phyloP scores from a whole-genome alignment of 352 stramenopile species.

The Lagenidium sp. region DNA sequence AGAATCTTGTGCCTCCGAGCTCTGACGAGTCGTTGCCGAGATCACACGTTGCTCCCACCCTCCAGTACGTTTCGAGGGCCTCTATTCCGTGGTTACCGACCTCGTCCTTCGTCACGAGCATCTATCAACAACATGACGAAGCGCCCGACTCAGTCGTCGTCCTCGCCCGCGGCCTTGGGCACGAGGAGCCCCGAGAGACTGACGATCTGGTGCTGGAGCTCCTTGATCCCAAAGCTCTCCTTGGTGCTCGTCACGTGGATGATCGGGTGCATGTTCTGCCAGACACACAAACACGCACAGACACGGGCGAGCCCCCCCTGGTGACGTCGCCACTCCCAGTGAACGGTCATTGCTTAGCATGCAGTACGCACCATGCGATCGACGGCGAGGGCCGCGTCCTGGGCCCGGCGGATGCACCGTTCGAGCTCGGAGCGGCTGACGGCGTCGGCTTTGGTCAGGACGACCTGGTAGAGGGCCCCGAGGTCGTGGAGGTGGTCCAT shows the following conservation, averaged over 20 bases:
- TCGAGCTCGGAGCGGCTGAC: slow-evolving; percentile 32
- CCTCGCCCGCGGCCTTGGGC: no score
- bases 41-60: no score
- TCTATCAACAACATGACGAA: no score
- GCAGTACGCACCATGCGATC: slow-evolving; percentile 35
- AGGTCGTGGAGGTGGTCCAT: slow-evolving; percentile 82
- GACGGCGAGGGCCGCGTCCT: slow-evolving; percentile 28
- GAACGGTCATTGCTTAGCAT: no score
- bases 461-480: slow-evolving; percentile 80
- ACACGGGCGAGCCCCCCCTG: neutral
- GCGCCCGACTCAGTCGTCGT: no score
- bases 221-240: slow-evolving; percentile 60
- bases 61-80: no score
- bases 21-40: no score
- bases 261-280: slow-evolving; percentile 73
- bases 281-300: neutral
- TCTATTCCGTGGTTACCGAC: no score
- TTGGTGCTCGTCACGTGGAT: slow-evolving; percentile 76
- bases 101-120: no score
- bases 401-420: slow-evolving; percentile 39
- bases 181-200: slow-evolving; percentile 47
- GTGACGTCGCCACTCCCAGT: neutral
- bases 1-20: slow-evolving; percentile 17
- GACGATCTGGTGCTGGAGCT: slow-evolving; percentile 69
- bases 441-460: slow-evolving; percentile 88